Evolutionary conservation across 169 alveolate genomes (phyloP), one percentile per base, ranked within the genome.

Genomic region (Plasmodium chabaudi): DNA sequence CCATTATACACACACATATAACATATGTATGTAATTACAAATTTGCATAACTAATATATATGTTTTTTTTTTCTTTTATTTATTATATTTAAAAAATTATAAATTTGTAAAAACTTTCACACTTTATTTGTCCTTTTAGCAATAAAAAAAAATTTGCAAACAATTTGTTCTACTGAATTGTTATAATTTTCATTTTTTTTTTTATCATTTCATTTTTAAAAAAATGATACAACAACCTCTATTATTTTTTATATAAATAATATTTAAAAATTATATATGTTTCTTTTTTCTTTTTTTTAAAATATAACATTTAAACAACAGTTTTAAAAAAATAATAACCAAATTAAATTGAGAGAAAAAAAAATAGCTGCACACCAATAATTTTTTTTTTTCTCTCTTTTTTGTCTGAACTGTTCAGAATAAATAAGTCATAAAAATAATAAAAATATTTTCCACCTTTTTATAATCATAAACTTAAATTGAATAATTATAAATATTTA

Each of bases 331-430:
- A 27, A 67, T 42, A 42, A 25, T 9, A 67, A 67, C 25, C n/a
- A 34, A n/a, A 67, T 60, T 56, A 44, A 51, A 68, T 34, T 34
- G 7, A 34, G 42, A 34, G 42, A 34, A 34, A 34, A 34, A 27
- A 34, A 34, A 3, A 1, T 17, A 21, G 42, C 47, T 69, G 47
- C 21, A 17, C 21, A 21, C 51, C 15, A 68, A 10, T 47, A n/a
- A 57, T 9, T 57, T 57, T 9, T n/a, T n/a, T 63, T 63, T 63
- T 63, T 63, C 21, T 27, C 27, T 10, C 27, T 63, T 72, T 72
- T 72, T 72, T 39, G 53, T 72, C 34, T 56, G 65, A 46, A 72
- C 39, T 34, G 47, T 72, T 61, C 44, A 25, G 49, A 61, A 61
- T 15, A 61, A 61, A 60, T 21, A 21, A 21, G 25, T 34, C 4